These are phyloP conservation scores for Saturnispora halmiae DNA, from an alignment of 805 yeast species.

Conservation along the genomic window DNA sequence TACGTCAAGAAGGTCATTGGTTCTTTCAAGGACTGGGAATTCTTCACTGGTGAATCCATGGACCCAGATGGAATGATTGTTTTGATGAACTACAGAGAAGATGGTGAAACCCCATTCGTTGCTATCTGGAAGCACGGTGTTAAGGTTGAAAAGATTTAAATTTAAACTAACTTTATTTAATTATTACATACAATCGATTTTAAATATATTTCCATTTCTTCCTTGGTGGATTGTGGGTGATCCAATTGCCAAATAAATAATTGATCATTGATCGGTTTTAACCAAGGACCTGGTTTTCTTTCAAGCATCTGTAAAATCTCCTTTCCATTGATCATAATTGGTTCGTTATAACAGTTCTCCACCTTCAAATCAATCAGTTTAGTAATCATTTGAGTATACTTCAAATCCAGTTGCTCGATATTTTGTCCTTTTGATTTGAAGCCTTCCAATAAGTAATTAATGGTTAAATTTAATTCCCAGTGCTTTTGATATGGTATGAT, in stretches of 20 bases:
- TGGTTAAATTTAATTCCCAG: slow-evolving; percentile 35
- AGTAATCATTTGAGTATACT: slow-evolving; percentile 29
- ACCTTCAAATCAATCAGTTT: slow-evolving; percentile 31
- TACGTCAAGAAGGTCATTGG: slow-evolving; percentile 94
- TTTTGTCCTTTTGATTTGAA: slow-evolving; percentile 10
- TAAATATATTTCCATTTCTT: slow-evolving; percentile 45
- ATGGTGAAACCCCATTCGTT: slow-evolving; percentile 95
- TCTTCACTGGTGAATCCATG: slow-evolving; percentile 99
- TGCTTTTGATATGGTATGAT: slow-evolving; percentile 46
- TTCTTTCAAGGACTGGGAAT: slow-evolving; percentile 98
- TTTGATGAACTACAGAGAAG: slow-evolving; percentile 99
- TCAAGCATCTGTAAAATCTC: slow-evolving; percentile 42
- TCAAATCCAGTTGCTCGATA: slow-evolving; percentile 19
- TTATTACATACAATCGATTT: slow-evolving; percentile 4
- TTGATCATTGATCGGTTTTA: slow-evolving; percentile 45
- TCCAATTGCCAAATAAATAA: slow-evolving; percentile 72
- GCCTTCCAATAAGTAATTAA: slow-evolving; percentile 16
- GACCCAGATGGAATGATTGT: slow-evolving; percentile 99
- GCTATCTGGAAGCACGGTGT: slow-evolving; percentile 99
- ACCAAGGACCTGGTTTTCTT: slow-evolving; percentile 82
- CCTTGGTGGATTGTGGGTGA: slow-evolving; percentile 46
- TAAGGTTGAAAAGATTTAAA: slow-evolving; percentile 79
- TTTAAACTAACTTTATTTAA: slow-evolving; percentile 3
- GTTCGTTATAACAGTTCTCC: slow-evolving; percentile 37
- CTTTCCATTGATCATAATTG: slow-evolving; percentile 72